Base-by-base conservation (phyloP, 805 yeast genomes). In the Zygosaccharomyces bailii region DNA sequence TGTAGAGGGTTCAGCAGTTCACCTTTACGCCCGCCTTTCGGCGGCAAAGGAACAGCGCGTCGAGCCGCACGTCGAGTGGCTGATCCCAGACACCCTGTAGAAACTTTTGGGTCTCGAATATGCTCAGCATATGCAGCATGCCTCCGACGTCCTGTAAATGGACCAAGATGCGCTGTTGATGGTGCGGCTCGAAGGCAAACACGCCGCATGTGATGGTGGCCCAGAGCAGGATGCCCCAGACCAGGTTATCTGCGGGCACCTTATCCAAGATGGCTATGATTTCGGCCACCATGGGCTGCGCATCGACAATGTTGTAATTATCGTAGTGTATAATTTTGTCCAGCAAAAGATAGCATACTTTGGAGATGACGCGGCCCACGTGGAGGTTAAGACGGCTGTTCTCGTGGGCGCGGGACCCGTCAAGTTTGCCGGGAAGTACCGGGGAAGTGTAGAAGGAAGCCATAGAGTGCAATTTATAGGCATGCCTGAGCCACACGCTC, bases 201-300 rank as follows among this genome's bases (percentile, higher is more conserved):
- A 45, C 40, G 11, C 55, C 55, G 16, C 47, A 41, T 5, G 45
- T 17, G 10, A 44, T 42, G 8, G 50, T 35, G 4, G 55, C 38
- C 55, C 55, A 51, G 2, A 43, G 30, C 24, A 51, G 25, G 18
- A 51, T 49, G 1, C 52, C 51, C 55, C 55, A 51, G 14, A 49
- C 45, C 14, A 38, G 32, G 39, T 45, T 37, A 5, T 42, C 43
- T 9, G 30, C 38, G 1, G 55, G 55, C 9, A 51, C 49, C 25
- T 35, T 39, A 10, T 39, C 36, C 38, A 44, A 33, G 10, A 45
- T 46, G 19, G 40, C 42, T 9, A 51, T 24, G 5, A 51, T 30
- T 11, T 51, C 53, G 5, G 38, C 33, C 23, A 49, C 50, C 11
- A 46, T 32, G 8, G 40, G 42, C 38, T 46, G 55, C 10, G 42